Percentiles rank a stretch among this genome's conserved stretches.
Conservation (phyloP, 2,329 filamentous ascomycete genomes). For the Bretziella fagacearum region DNA sequence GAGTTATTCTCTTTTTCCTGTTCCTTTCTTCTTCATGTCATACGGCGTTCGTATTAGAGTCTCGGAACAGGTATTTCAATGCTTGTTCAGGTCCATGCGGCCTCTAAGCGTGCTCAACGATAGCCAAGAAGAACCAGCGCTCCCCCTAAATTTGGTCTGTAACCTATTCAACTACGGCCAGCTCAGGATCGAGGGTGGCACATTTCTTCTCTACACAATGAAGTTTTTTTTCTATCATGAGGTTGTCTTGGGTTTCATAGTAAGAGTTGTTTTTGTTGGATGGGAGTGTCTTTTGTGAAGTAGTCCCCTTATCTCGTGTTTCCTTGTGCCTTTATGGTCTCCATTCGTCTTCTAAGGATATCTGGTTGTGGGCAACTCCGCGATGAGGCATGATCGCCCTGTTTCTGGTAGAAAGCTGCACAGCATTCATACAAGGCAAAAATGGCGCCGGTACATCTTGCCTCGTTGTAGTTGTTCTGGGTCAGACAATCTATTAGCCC, state of each 20-base stretch:
- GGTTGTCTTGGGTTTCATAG: neutral
- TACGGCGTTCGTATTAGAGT: conserved; percentile 95
- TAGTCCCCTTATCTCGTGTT: neutral
- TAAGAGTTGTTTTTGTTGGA: no score
- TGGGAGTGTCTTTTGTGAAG: neutral
- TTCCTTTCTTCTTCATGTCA: conserved; percentile 57
- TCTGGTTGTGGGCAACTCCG: conserved; percentile 73
- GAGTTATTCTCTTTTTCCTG: conserved; percentile 27
- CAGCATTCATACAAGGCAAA: conserved; percentile 90
- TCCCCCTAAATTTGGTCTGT: conserved; percentile 49
- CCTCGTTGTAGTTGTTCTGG: conserved; percentile 72
- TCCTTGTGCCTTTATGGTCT: neutral
- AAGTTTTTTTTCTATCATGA: no score
- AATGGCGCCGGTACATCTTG: conserved; percentile 60
- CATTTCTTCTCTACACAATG: conserved; percentile 13
- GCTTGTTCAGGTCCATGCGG: conserved; percentile 73
- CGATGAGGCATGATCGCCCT: conserved; percentile 59
- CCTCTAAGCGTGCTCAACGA: conserved; percentile 94
- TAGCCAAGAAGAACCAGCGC: conserved; percentile 67
- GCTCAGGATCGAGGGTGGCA: conserved; percentile 15
- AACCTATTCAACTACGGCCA: conserved; percentile 29
- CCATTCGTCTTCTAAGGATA: conserved; percentile 39
- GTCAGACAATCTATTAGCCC: conserved; percentile 53
- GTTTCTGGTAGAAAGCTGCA: conserved; percentile 64
- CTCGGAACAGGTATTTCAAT: conserved; percentile 87